Percentiles rank a stretch among this genome's conserved stretches.
phyloP scores from a whole-genome alignment of 768 basidiomycete genomes.

The Ephemerocybe angulata region DNA sequence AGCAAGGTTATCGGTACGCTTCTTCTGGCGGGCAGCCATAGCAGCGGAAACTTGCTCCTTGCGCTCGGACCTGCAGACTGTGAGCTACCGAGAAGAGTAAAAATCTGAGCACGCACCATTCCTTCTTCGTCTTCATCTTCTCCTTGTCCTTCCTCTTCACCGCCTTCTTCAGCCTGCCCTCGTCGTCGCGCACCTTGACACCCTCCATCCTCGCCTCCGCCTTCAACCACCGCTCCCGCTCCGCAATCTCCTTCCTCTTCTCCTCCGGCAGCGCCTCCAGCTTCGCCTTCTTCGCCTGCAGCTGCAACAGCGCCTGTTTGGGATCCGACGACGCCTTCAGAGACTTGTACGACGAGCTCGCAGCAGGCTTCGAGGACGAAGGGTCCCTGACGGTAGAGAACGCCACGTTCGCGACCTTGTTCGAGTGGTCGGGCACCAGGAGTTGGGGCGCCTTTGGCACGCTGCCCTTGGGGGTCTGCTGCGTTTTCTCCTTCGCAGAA shows the following conservation, averaged over 20 bases:
- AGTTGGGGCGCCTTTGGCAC: slow-evolving; percentile 62
- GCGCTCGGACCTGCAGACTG: slow-evolving; percentile 67
- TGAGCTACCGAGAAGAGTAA: slow-evolving; percentile 4
- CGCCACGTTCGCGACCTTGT: slow-evolving; percentile 54
- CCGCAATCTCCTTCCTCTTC: slow-evolving; percentile 75
- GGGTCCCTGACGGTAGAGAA: slow-evolving; percentile 62
- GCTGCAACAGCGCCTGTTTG: slow-evolving; percentile 77
- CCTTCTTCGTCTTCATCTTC: slow-evolving; percentile 78
- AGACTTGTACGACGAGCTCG: slow-evolving; percentile 36
- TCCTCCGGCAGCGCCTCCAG: slow-evolving; percentile 76
- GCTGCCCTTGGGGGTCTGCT: slow-evolving; percentile 42
- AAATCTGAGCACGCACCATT: slow-evolving; percentile 57
- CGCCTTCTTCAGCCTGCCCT: slow-evolving; percentile 83
- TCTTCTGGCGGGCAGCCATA: slow-evolving; percentile 87
- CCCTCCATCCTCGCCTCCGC: slow-evolving; percentile 86
- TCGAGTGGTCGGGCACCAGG: slow-evolving; percentile 57
- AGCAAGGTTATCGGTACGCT: slow-evolving; percentile 87
- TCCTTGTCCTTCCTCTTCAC: slow-evolving; percentile 90
- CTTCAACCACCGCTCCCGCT: slow-evolving; percentile 86
- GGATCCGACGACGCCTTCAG: slow-evolving; percentile 78
- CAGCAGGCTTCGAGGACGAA: slow-evolving; percentile 15
- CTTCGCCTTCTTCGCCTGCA: slow-evolving; percentile 73
- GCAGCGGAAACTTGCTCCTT: slow-evolving; percentile 72
- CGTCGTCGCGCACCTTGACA: slow-evolving; percentile 88
- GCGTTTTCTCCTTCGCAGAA: slow-evolving; percentile 45